Evolutionary conservation across 768 basidiomycete species (phyloP).

Genomic region (Russula sp.): DNA sequence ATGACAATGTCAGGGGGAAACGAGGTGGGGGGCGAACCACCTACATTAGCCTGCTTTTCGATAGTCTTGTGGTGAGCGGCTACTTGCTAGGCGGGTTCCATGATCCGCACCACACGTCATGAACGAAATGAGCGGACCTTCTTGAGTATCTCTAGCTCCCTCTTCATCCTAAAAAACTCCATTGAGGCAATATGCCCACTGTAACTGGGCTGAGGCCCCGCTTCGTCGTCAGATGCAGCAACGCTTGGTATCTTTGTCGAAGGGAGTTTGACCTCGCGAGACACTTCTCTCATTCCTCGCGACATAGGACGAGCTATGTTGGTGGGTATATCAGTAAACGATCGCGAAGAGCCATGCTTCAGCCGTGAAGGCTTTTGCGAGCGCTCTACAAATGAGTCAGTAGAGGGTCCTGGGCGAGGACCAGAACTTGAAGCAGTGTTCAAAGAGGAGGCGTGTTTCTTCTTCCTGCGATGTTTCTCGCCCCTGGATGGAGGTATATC

Average conservation of each 20-base stretch:
- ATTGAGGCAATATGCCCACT: constrained; percentile 35
- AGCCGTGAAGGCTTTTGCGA: constrained; percentile 3
- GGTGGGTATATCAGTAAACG: neutral
- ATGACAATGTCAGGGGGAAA: neutral
- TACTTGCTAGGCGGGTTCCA: constrained; percentile 26
- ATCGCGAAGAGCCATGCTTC: constrained; percentile 17
- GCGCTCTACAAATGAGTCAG: constrained; percentile 10
- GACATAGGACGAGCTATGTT: neutral
- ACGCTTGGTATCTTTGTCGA: neutral
- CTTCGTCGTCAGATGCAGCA: constrained; percentile 14
- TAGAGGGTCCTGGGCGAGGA: constrained; percentile 1
- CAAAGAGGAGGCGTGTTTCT: neutral
- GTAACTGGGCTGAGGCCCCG: constrained; percentile 20
- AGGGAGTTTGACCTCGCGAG: constrained; percentile 7
- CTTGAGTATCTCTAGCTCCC: constrained; percentile 51
- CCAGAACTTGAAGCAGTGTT: constrained; percentile 1
- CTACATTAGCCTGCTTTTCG: constrained; percentile 50
- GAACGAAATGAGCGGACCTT: constrained; percentile 27
- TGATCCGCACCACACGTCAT: constrained; percentile 1
- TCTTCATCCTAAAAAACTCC: constrained; percentile 48
- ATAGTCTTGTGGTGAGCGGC: constrained; percentile 42
- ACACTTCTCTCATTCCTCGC: constrained; percentile 1
- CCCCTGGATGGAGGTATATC: constrained; percentile 1
- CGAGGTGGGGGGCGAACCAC: neutral
- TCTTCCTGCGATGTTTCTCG: constrained; percentile 18